Base-by-base conservation (phyloP, 176 grass and related monocot species). In the Carex kokanica region DNA sequence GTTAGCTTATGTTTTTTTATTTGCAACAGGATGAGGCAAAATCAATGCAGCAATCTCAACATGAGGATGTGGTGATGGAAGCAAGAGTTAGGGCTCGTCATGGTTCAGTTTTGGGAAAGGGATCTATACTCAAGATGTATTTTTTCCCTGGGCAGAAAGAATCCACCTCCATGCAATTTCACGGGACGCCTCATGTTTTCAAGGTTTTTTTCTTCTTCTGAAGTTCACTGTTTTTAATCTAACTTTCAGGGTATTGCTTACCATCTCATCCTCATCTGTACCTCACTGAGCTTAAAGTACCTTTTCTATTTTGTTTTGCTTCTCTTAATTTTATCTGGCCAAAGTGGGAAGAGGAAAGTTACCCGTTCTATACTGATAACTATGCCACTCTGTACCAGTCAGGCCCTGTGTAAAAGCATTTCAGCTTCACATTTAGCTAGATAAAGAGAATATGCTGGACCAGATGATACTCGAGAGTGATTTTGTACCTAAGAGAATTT, bases 121-220 rank as follows among this genome's bases (percentile, higher is more conserved):
- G 96, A 80, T 98, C 96, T 51, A 98, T 98, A 88, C 93, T 98
- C 20, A 98, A 98, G 92, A 98, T 88, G 91, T 98, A 95, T 51
- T 93, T 95, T 78, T 98, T 95, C 84, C 93, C 96, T 80, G 96
- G 93, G 80, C 93, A 95, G 75, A 95, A 88, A 86, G 91, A 69
- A 80, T 98, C 93, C 66, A 95, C 84, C 77, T 84, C 71, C 21
- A 87, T 91, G 86, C 88, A 93, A 60, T 90, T 98, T 45, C 86
- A n/a, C 58, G 96, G 96, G 32, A 80, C 89, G 58, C 90, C 96
- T 55, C 91, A 95, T 78, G 88, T 98, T 83, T 90, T 93, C 87
- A 98, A 98, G 96, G 96, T 98, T 38, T 51, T 47, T 14, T 47
- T 14, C 43, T 63, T 38, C 51, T 36, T 63, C 67, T 66, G n/a